Evolutionary conservation across 208 protist species (phyloP).

Genomic region (Balamuthia mandrillaris): DNA sequence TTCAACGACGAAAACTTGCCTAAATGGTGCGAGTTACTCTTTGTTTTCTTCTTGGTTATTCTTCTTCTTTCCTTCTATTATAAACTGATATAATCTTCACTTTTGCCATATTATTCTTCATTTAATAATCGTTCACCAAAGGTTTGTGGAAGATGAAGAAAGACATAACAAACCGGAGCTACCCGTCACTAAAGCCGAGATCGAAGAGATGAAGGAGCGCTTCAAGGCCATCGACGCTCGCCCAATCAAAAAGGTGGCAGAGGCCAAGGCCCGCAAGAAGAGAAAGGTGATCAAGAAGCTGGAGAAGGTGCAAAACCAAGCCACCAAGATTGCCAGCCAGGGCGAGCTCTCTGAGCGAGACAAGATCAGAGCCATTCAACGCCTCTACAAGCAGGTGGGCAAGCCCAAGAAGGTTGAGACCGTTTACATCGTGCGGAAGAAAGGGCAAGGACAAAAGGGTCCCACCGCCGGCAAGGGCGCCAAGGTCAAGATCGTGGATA

Average conservation of each 20-base stretch:
- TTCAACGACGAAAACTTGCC: conserved; percentile 69
- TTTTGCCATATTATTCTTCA: no score
- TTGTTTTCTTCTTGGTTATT: background rate
- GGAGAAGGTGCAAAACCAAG: conserved; percentile 80
- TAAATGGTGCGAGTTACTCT: conserved; percentile 63
- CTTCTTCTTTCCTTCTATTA: background rate
- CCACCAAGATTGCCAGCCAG: conserved; percentile 57
- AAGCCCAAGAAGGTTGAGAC: background rate
- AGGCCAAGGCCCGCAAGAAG: conserved; percentile 93
- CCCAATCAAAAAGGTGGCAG: conserved; percentile 93
- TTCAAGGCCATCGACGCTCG: conserved; percentile 89
- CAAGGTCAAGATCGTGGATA: conserved; percentile 31
- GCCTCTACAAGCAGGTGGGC: background rate
- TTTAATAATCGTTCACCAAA: no score
- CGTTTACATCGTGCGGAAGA: conserved; percentile 26
- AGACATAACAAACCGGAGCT: conserved; percentile 45
- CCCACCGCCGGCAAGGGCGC: conserved; percentile 10
- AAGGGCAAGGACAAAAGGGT: background rate
- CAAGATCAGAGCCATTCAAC: conserved; percentile 47
- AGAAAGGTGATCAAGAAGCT: conserved; percentile 78
- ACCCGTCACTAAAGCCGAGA: conserved; percentile 79
- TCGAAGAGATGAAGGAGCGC: conserved; percentile 84
- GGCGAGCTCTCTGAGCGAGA: conserved; percentile 51
- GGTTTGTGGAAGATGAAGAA: conserved; percentile 69
- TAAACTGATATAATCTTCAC: background rate